Evolutionary conservation across 805 yeast species (phyloP), one percentile per base, ranked within the genome.

Genomic region (Hyphopichia homilentoma): DNA sequence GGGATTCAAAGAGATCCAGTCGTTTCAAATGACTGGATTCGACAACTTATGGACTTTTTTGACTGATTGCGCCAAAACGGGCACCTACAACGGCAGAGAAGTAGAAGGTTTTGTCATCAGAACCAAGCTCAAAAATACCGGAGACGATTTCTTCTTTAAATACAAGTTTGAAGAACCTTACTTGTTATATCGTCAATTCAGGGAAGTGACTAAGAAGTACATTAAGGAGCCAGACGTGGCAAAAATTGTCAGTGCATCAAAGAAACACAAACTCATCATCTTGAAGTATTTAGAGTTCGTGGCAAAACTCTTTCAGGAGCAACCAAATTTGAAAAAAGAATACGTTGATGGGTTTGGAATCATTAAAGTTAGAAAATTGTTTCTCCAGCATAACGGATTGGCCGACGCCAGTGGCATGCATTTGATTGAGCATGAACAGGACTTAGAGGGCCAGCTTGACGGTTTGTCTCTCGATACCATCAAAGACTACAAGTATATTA

Each of bases 161-260:
- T 93, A 67, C 64, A 93, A 93, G 57, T 93, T 93, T 55, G 95
- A 88, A 44, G 95, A 93, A 59, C 98, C 98, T 0, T 93, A 93
- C 52, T 61, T 88, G 27, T 72, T 93, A 72, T 93, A 88, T 56
- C 71, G 99, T 37, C 85, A 84, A 46, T 78, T 94, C 75, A 72
- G 99, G 43, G 97, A 93, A 48, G 84, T 79, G 2, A 87, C 97
- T 1, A 80, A 75, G 49, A 64, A 62, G 27, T 73, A 74, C 39
- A 67, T 84, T 7, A 36, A 47, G 0, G 54, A 56, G 1, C 61
- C 61, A 11, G 49, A 50, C 3, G 41, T 41, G 20, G 51, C 47
- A 17, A 27, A 36, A 41, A 28, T 24, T 12, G 26, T 24, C 14
- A 27, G 22, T 11, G 20, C 32, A 12, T 37, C 43, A 51, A 57